These are phyloP conservation scores for Pleurotus djamor DNA, from an alignment of 768 basidiomycete genomes.

Conservation along the genomic window DNA sequence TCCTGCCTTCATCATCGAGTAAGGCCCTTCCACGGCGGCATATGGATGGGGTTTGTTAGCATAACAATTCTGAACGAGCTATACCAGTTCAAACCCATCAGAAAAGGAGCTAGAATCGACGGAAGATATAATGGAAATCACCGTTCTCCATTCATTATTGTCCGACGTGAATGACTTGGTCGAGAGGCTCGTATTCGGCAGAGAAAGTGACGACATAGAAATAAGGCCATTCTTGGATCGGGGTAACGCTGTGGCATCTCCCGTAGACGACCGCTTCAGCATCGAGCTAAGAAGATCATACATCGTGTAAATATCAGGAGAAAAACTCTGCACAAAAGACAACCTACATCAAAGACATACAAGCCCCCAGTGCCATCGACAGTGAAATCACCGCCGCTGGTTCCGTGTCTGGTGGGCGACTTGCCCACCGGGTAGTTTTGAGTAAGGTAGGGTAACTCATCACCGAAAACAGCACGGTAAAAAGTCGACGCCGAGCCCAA, in stretches of 20 bases:
- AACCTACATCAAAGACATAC: not conserved
- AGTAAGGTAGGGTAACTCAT: not conserved
- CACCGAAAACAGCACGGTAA: not conserved
- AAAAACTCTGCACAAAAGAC: not conserved
- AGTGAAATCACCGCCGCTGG: not conserved
- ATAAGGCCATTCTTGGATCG: not conserved
- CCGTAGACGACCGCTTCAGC: not conserved
- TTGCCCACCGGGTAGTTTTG: not conserved
- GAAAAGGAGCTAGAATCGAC: too few relatives aligned
- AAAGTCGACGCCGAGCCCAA: not conserved
- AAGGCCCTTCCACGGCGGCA: not conserved
- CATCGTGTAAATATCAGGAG: not conserved
- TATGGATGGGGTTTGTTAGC: not conserved
- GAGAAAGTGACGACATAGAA: not conserved
- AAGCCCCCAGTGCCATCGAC: not conserved
- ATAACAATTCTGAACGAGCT: slow-evolving; percentile 11
- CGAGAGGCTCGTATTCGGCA: not conserved
- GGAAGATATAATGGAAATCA: not conserved
- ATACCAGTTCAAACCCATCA: not conserved
- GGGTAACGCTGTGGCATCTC: not conserved
- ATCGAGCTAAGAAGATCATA: not conserved
- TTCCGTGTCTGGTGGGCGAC: not conserved
- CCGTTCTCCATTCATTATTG: not conserved
- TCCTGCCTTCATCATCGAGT: not conserved
- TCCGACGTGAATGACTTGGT: not conserved